Evolutionary conservation across 2,329 filamentous ascomycete genomes (phyloP).

Genomic region (Exophiala oligosperma): DNA sequence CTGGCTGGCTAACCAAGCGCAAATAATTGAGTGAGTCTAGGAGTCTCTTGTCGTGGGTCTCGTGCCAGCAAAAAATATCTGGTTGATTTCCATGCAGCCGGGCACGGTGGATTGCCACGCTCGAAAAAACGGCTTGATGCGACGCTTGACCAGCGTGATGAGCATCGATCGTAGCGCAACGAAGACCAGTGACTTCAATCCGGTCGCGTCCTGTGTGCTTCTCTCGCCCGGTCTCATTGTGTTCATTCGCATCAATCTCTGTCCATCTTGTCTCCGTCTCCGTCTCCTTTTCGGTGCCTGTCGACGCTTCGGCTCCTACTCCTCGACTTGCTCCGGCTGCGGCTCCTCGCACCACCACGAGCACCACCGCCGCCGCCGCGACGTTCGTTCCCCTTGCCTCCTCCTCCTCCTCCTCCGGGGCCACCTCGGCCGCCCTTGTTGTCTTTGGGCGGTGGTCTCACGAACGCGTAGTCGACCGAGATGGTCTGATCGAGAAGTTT

Average conservation of each 20-base stretch:
- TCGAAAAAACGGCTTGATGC: not conserved
- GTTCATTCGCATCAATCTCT: constrained; percentile 14
- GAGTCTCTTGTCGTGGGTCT: too few species aligned
- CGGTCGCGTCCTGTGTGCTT: too few species aligned
- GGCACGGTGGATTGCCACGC: too few species aligned
- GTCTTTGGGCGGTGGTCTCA: constrained; percentile 58
- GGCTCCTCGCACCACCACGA: constrained; percentile 45
- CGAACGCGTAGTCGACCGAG: constrained; percentile 65
- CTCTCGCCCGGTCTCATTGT: not conserved
- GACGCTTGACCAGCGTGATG: not conserved
- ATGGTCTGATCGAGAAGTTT: constrained; percentile 68
- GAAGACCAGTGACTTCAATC: too few species aligned
- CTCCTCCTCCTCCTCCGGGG: constrained; percentile 15
- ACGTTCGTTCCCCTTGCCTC: constrained; percentile 10
- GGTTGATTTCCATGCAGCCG: not conserved
- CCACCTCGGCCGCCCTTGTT: constrained; percentile 44
- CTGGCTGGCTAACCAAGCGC: not conserved
- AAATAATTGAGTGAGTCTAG: not conserved
- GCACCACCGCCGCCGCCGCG: constrained; percentile 26
- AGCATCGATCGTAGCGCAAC: not conserved
- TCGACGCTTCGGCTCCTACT: constrained; percentile 30
- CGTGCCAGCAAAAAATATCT: not conserved
- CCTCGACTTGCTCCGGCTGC: constrained; percentile 45
- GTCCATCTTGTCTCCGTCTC: constrained; percentile 25
- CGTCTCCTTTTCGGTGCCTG: constrained; percentile 7